Evolutionary conservation across 768 basidiomycete genomes (phyloP).

Genomic region (Hysterangium stoloniferum): DNA sequence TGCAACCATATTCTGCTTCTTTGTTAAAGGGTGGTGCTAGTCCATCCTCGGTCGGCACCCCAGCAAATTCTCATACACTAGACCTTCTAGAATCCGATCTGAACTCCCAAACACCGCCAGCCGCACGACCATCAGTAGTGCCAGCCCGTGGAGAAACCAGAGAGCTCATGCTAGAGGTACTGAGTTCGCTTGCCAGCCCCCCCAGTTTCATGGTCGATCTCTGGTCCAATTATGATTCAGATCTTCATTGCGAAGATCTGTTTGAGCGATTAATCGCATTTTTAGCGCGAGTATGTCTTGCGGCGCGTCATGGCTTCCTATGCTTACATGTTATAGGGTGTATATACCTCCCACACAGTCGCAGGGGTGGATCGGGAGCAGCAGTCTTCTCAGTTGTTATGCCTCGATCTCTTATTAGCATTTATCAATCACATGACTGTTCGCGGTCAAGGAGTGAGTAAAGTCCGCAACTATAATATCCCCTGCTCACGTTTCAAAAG

Average conservation of each 20-base stretch:
- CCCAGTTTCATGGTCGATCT: constrained; percentile 93
- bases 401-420: constrained; percentile 77
- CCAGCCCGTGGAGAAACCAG: constrained; percentile 84
- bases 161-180: constrained; percentile 82
- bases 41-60: constrained; percentile 17
- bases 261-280: constrained; percentile 88
- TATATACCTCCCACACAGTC: constrained; percentile 62
- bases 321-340: constrained; percentile 44
- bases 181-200: constrained; percentile 72
- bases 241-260: constrained; percentile 92
- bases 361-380: constrained; percentile 56
- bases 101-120: constrained; percentile 24
- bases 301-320: constrained; percentile 3
- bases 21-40: constrained; percentile 14
- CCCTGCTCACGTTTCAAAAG: constrained; percentile 23
- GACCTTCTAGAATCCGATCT: constrained; percentile 39
- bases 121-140: constrained; percentile 49
- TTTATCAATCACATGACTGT: constrained; percentile 85
- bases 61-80: constrained; percentile 50
- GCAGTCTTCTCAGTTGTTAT: constrained; percentile 76
- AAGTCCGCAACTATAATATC: neutral
- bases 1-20: constrained; percentile 2
- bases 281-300: constrained; percentile 63
- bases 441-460: constrained; percentile 44
- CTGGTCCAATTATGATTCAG: constrained; percentile 95